Percentiles rank a stretch among this genome's conserved stretches.
Evolutionary conservation across 805 yeast species (phyloP).

Genomic region (Ogataea kodamae): DNA sequence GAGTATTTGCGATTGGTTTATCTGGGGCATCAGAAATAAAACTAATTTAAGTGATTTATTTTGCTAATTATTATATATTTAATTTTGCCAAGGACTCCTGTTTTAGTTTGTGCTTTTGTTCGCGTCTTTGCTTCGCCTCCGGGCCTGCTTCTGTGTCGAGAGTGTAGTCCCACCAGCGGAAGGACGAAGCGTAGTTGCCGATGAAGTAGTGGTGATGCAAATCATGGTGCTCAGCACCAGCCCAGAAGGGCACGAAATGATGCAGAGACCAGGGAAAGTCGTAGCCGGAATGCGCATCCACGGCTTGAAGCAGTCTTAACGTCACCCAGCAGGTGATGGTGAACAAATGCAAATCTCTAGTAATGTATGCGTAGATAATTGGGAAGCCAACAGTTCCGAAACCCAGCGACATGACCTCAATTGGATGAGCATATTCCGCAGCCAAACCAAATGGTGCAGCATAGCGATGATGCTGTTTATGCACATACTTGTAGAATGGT

Average conservation of each 20-base stretch:
- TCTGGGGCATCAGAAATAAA: conserved; percentile 14
- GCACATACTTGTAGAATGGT: conserved; percentile 52
- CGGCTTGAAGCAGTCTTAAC: conserved; percentile 54
- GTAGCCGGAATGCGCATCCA: conserved; percentile 59
- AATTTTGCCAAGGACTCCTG: conserved; percentile 35
- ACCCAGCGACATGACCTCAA: conserved; percentile 54
- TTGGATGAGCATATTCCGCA: conserved; percentile 61
- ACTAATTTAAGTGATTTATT: conserved; percentile 1
- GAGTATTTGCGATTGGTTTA: conserved; percentile 29
- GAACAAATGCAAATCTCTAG: conserved; percentile 48
- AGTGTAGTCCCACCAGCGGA: conserved; percentile 55
- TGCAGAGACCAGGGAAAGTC: conserved; percentile 62
- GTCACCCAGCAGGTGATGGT: conserved; percentile 52
- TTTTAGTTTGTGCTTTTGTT: conserved; percentile 37
- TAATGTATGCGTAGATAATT: conserved; percentile 47
- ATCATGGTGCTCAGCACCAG: conserved; percentile 63
- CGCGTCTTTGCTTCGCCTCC: conserved; percentile 46
- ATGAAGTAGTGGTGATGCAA: conserved; percentile 58
- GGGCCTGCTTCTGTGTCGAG: conserved; percentile 58
- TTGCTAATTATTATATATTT: not conserved
- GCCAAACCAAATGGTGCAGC: conserved; percentile 63
- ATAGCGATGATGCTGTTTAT: conserved; percentile 58
- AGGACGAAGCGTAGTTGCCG: conserved; percentile 55
- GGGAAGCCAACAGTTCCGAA: conserved; percentile 62
- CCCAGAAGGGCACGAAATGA: conserved; percentile 58